phyloP scores from a whole-genome alignment of 805 yeast species.

The Sugiyamaella mastotermitis region DNA sequence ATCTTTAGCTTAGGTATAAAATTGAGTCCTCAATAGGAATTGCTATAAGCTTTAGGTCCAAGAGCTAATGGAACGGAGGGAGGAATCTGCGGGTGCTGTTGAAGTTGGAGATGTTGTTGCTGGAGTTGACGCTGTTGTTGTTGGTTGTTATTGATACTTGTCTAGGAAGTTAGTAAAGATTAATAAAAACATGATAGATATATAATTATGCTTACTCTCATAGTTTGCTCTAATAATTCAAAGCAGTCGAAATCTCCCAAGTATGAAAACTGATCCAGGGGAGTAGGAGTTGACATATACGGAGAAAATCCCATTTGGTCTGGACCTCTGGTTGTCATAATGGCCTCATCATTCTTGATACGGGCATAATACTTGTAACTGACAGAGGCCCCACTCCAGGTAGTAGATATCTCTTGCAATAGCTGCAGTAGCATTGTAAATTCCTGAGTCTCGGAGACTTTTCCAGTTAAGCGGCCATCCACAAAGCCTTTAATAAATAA shows the following conservation, averaged over 20 bases:
- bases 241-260: slow-evolving; percentile 5
- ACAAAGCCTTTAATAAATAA: slow-evolving; percentile 2
- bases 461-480: not conserved
- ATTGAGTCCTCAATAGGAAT: too few species aligned
- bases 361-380: not conserved
- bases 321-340: too few species aligned
- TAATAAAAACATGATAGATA: too few species aligned
- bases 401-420: slow-evolving; percentile 1
- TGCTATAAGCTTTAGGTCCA: too few species aligned
- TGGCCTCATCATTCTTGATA: not conserved
- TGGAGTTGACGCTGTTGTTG: too few species aligned
- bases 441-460: slow-evolving; percentile 7
- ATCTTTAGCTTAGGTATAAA: too few species aligned
- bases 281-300: not conserved
- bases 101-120: too few species aligned
- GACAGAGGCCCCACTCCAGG: slow-evolving; percentile 6
- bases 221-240: slow-evolving; percentile 5
- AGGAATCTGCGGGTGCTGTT: too few species aligned
- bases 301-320: not conserved
- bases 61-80: too few species aligned
- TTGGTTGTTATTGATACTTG: too few species aligned
- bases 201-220: slow-evolving; percentile 3
- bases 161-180: too few species aligned
- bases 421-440: slow-evolving; percentile 3
- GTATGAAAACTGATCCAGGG: not conserved